A percentile compares a stretch with the other conserved stretches of the same genome.
These are phyloP conservation scores for Pythium insidiosum DNA, from an alignment of 352 stramenopile species.

Conservation along the genomic window DNA sequence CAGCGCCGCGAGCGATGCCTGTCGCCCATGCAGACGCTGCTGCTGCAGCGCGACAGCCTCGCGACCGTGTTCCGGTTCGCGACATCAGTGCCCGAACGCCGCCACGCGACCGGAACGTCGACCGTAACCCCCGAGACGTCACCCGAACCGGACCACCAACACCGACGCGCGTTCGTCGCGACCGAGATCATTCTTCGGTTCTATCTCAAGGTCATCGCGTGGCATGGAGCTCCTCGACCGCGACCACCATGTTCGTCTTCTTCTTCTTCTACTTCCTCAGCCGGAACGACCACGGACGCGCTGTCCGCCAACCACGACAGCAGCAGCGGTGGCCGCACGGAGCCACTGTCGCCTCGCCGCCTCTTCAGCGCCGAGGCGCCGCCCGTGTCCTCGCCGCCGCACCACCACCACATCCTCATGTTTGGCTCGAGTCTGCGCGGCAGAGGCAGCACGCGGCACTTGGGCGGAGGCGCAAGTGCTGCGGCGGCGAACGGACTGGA, in stretches of 20 bases:
- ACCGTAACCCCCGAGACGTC: background rate
- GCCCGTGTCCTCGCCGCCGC: constrained; percentile 2
- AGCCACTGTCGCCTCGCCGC: constrained; percentile 5
- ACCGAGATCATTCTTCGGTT: constrained; percentile 71
- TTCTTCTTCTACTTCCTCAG: too few species aligned
- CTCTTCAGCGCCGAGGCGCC: constrained; percentile 11
- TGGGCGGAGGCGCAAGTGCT: constrained; percentile 4
- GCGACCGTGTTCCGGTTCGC: constrained; percentile 56
- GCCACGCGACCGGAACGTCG: too few species aligned
- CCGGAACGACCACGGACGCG: too few species aligned
- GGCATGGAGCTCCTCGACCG: constrained; percentile 47
- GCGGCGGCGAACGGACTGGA: constrained; percentile 2
- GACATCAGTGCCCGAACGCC: constrained; percentile 20
- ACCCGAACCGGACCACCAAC: constrained; percentile 48
- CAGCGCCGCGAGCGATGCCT: constrained; percentile 49
- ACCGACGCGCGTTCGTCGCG: constrained; percentile 45
- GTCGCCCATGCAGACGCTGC: constrained; percentile 55
- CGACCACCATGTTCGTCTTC: background rate
- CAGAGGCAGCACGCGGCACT: background rate
- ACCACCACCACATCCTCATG: constrained; percentile 12
- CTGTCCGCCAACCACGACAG: too few species aligned
- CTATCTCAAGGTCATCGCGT: constrained; percentile 66
- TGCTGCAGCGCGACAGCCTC: constrained; percentile 54
- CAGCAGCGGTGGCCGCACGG: too few species aligned
- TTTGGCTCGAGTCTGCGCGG: constrained; percentile 13